Conservation (phyloP, 2,329 filamentous ascomycete species). For the Aspergillus proliferans region DNA sequence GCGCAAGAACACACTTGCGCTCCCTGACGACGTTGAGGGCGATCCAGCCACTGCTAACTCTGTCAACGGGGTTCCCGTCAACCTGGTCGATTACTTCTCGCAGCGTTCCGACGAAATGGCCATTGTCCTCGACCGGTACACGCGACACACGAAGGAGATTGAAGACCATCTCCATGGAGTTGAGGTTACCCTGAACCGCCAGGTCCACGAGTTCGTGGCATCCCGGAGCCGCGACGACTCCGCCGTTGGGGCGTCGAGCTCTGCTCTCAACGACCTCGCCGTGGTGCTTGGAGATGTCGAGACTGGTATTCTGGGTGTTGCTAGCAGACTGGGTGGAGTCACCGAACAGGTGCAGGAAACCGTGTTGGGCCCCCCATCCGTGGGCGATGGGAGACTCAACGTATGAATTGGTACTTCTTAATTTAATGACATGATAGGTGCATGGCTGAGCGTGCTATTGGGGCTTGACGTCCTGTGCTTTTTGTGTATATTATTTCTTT, state of each 20-base stretch:
- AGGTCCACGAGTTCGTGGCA: conserved; percentile 51
- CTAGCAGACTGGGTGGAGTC: conserved; percentile 52
- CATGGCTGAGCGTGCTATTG: too few species aligned
- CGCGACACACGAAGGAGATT: conserved; percentile 56
- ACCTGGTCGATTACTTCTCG: conserved; percentile 60
- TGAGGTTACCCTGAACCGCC: conserved; percentile 54
- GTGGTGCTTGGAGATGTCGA: conserved; percentile 60
- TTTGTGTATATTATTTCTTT: neutral
- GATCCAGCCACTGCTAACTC: conserved; percentile 35
- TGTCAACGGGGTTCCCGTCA: conserved; percentile 50
- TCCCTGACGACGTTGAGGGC: conserved; percentile 42
- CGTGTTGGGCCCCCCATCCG: conserved; percentile 38
- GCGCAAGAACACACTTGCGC: conserved; percentile 39
- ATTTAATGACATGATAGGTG: too few species aligned
- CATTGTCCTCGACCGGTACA: conserved; percentile 52
- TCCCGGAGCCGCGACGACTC: conserved; percentile 35
- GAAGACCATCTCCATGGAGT: conserved; percentile 60
- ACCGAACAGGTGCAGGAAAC: conserved; percentile 58
- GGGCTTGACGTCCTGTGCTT: neutral
- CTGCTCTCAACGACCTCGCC: conserved; percentile 43
- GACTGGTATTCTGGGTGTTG: conserved; percentile 58
- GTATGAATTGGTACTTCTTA: conserved; percentile 2
- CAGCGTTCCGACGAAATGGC: conserved; percentile 57
- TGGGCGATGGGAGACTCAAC: conserved; percentile 22
- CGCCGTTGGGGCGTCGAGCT: conserved; percentile 40